These are phyloP conservation scores for Orbilia brochopaga DNA, from an alignment of 2,329 filamentous ascomycete species.

Conservation along the genomic window DNA sequence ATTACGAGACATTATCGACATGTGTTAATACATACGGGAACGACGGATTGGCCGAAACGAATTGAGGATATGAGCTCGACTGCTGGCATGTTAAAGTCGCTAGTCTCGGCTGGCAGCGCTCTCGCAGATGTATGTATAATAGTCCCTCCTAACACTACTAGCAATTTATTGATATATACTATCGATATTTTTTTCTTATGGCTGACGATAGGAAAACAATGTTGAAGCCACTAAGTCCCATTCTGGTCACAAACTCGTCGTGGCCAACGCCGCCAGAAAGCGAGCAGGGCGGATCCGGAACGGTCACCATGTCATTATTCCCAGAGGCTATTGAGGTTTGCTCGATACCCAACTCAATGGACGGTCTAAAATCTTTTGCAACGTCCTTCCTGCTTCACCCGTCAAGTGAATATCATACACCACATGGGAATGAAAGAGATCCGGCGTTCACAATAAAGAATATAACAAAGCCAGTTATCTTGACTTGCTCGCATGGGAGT, in stretches of 20 bases:
- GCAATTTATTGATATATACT: no score
- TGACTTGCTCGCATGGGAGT: constrained; percentile 86
- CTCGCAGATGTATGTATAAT: constrained; percentile 27
- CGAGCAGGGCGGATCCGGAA: neutral
- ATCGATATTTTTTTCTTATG: no score
- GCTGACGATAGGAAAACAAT: neutral
- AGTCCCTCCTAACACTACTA: no score
- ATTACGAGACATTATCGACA: constrained; percentile 48
- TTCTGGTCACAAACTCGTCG: constrained; percentile 52
- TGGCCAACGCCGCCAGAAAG: constrained; percentile 16
- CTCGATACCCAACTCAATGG: constrained; percentile 17
- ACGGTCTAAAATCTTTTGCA: constrained; percentile 27
- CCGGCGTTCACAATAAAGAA: neutral
- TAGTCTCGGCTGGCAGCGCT: constrained; percentile 23
- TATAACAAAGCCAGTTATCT: constrained; percentile 62
- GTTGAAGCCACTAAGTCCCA: constrained; percentile 50
- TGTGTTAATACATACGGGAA: constrained; percentile 40
- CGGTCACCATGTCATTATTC: constrained; percentile 50
- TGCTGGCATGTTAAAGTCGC: constrained; percentile 22
- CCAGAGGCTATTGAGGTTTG: constrained; percentile 48
- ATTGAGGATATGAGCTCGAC: constrained; percentile 21
- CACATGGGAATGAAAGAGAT: neutral
- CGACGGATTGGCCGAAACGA: constrained; percentile 32
- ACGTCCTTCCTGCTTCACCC: constrained; percentile 36
- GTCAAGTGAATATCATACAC: constrained; percentile 1